Base-by-base conservation (phyloP, 2,329 filamentous ascomycete genomes). In the Pseudocercospora fuligena region DNA sequence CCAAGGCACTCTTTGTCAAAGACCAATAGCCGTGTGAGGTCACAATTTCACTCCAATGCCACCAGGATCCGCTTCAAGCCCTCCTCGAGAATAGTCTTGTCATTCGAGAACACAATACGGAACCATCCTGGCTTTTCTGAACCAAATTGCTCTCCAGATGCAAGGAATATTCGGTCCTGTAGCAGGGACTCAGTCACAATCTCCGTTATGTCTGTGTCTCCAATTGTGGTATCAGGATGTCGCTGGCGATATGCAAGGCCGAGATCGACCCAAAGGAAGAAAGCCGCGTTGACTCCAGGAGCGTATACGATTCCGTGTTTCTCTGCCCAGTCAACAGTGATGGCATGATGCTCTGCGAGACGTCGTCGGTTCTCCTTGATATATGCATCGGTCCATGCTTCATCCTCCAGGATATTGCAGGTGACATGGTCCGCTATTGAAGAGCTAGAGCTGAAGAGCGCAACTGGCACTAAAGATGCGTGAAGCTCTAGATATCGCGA, bases 321-420 rank as follows among this genome's bases (percentile, higher is more conserved):
- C 31, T 57, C 56, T n/a, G 43, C 43, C 43, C 43, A 47, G 16
- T 47, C n/a, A 1, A 47, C 19, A 31, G 31, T 11, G 46, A 40
- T n/a, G 40, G 27, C 27, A 7, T 57, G 7, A 33, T 63, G 31
- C 9, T 57, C 56, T 36, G 49, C 21, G 49, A 63, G 21, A 5
- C 27, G 49, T n/a, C 33, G 43, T 11, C 54, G 61, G 2, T 58
- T 58, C n/a, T 64, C 57, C 5, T 11, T 43, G 29, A 67, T 36
- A 29, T 61, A 67, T 16, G 49, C 62, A 14, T 67, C 62, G 9
- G 61, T 27, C 61, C 58, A 64, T 29, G 27, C 51, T 16, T 67
- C 58, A 40, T 67, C 62, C 57, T 67, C 61, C 33, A 63, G 21
- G 11, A 63, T 31, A 12, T 49, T 47, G 21, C 36, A 40, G 59